phyloP scores from a whole-genome alignment of 2,329 filamentous ascomycete species.

The Paraphaeosphaeria sporulosa region DNA sequence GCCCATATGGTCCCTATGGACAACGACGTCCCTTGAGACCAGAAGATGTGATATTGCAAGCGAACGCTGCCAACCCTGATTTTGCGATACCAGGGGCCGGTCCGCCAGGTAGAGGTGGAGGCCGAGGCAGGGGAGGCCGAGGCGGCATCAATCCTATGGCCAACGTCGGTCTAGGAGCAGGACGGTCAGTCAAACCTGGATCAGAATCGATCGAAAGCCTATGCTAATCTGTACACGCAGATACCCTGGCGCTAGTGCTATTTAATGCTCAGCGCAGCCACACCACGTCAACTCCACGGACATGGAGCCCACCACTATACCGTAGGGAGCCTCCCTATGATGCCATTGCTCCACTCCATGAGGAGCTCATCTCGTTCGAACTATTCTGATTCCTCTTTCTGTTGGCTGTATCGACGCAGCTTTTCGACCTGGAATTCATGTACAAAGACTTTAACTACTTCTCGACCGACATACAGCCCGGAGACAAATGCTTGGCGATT shows the following conservation, averaged over 20 bases:
- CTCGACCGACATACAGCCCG: neutral
- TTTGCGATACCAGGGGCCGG: conserved; percentile 72
- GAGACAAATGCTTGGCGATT: neutral
- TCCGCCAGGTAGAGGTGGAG: conserved; percentile 42
- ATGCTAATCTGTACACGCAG: neutral
- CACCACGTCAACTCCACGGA: neutral
- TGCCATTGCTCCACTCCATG: neutral
- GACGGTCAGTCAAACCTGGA: conserved; percentile 20
- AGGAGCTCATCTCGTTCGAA: neutral
- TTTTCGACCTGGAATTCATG: neutral
- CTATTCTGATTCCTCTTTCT: neutral
- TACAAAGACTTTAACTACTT: neutral
- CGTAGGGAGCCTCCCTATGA: too few species aligned
- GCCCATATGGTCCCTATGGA: conserved; percentile 44
- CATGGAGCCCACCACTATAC: neutral
- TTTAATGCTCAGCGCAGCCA: conserved; percentile 28
- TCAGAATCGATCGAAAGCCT: neutral
- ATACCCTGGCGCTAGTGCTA: conserved; percentile 44
- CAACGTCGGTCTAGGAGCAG: conserved; percentile 36
- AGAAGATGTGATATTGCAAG: conserved; percentile 75
- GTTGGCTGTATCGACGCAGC: neutral
- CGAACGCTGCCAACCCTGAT: conserved; percentile 74
- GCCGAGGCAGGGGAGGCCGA: conserved; percentile 40
- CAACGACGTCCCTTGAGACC: conserved; percentile 54
- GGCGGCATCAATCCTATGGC: conserved; percentile 33